Evolutionary conservation across 2,329 filamentous ascomycete species (phyloP), one percentile per base, ranked within the genome.

Genomic region (Penicillium thymicola): DNA sequence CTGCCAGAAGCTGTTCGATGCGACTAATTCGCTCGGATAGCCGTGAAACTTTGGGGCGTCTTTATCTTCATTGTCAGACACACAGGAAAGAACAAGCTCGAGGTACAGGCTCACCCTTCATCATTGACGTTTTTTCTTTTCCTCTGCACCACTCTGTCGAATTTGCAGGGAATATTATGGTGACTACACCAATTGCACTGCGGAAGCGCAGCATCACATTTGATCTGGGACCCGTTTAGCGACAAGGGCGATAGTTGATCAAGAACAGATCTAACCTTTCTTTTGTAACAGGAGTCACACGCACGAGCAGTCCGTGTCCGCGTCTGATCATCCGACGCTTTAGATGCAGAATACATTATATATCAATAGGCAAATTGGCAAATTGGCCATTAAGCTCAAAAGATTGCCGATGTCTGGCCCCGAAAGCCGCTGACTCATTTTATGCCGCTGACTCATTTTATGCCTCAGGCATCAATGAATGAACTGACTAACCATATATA

Each of bases 141-240:
- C 32, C 68, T 64, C 27, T 60, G 64, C 28, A 68, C 58, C 10
- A 64, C 62, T 55, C 73, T 59, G 28, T 70, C 72, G 62, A 80
- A 82, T 8, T 78, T 81, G 65, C 80, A 82, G 18, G 72, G 64
- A 21, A 79, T 70, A 52, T 73, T 67, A 59, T 81, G 79, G 64
- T 81, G 78, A 48, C 70, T 72, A 62, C 79, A 82, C 79, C 79
- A 82, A 64, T 82, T 78, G 67, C 79, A 82, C 47, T 73, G 70
- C 4, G 76, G 75, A 10, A 70, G 57, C 16, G 70, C 71, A 2
- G 70, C 72, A 62, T 80, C 79, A 59, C 80, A 82, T 72, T 81
- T 80, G 57, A 82, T 82, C 78, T 81, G n/a, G 10, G n/a, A 34
- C 23, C 14, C 16, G 18, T 34, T 53, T 14, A 58, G 41, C 27